Evolutionary conservation across 2,329 filamentous ascomycete genomes (phyloP), one percentile per base, ranked within the genome.

Genomic region (Botrytis porri): DNA sequence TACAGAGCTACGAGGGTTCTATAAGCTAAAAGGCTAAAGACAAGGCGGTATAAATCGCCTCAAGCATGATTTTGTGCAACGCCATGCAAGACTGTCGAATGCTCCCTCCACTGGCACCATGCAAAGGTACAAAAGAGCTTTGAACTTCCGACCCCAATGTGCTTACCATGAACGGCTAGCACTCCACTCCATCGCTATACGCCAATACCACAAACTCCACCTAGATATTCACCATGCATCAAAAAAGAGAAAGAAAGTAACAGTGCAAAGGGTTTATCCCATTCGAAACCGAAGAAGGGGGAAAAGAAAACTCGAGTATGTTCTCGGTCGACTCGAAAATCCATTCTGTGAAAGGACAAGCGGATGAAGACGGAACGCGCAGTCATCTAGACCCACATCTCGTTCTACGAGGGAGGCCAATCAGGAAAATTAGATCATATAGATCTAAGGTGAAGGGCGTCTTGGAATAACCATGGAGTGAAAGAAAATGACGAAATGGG

Each of bases 401-500:
- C 51, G 70, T 72, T 67, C 32, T 43, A 48, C 41, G 29, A 72
- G 32, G 51, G 25, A 59, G 37, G 41, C 45, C 39, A 72, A 70
- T 65, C 59, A 70, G 48, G n/a, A 39, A 66, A 54, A 43, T 37
- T 14, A 62, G 54, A 69, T 54, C n/a, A 62, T 62, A 25, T 41
- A 67, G 67, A 39, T 62, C 41, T 59, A 16, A 63, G 29, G 18
- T 69, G 39, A 67, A 73, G 43, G 25, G 32, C 43, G 41, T 37
- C n/a, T 35, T 51, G n/a, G 43, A 65, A 64, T 43, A 63, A 64
- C 60, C 69, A 72, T 20, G 37, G 60, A 39, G 64, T 67, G 66
- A 65, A 63, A 72, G 62, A 69, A 71, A 74, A 75, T 43, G 71
- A 72, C n/a, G 73, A 66, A 63, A 72, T 72, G 25, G 29, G 43